Base-by-base conservation (phyloP, 2,329 filamentous ascomycete genomes). In the Pseudogymnoascus sp. region DNA sequence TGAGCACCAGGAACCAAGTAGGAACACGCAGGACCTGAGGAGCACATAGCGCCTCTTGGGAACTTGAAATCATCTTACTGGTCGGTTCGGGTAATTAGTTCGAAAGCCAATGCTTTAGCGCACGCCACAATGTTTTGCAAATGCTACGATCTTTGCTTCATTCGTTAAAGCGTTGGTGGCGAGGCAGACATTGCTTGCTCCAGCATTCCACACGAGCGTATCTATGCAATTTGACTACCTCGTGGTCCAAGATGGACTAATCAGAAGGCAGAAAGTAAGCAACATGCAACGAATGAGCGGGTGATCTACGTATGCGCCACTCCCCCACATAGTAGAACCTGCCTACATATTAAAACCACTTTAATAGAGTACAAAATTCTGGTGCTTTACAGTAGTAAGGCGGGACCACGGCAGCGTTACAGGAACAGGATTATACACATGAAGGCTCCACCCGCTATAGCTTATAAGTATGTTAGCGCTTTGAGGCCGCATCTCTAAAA, bases 61-160 rank as follows among this genome's bases (percentile, higher is more conserved):
- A 7, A 14, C 9, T 8, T 43, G 42, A 23, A 14, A 23, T 23
- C 18, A 23, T 49, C 23, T 49, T 49, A 49, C 43, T 49, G 43
- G 43, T 4, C 43, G 3, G 23, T 16, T 49, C 43, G 43, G 23
- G 23, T 49, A 49, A 49, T 28, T 28, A 28, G 23, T 49, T 12
- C 12, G 21, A 49, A 49, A 49, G 43, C 43, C 43, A 49, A 49
- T 49, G 43, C 43, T n/a, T 49, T 49, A 49, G 43, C 23, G 23
- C 43, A 49, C 14, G 21, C 43, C 43, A 49, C 43, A 49, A 28
- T 49, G 43, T 49, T 49, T 49, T 49, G 23, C 3, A 49, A 28
- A 16, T 28, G 11, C 14, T 49, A 7, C 43, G 43, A 49, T 49
- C 43, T 16, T 49, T 49, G 5, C 43, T 49, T 49, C 6, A 49